These are phyloP conservation scores for Phytophthora brassicae DNA, from an alignment of 352 stramenopile genomes.

Conservation along the genomic window DNA sequence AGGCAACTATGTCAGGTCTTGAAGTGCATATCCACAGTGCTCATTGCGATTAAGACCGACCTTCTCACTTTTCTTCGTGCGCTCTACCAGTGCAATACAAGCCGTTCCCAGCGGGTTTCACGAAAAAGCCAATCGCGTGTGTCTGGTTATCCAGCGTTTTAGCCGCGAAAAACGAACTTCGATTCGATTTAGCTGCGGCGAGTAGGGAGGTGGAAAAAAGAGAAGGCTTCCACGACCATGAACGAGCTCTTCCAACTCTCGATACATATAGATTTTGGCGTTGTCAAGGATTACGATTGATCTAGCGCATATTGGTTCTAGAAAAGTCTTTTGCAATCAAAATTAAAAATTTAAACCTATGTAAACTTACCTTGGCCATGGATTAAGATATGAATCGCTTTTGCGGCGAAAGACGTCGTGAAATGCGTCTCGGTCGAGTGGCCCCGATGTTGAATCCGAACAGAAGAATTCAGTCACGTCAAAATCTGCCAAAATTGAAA, in stretches of 20 bases:
- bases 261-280: too few species aligned
- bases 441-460: background rate
- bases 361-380: too few species aligned
- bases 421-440: background rate
- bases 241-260: background rate
- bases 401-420: conserved; percentile 1
- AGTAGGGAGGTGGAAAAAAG: background rate
- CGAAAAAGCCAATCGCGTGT: background rate
- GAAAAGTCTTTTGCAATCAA: too few species aligned
- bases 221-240: background rate
- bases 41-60: background rate
- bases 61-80: background rate
- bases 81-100: background rate
- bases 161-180: background rate
- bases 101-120: background rate
- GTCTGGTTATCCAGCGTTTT: background rate
- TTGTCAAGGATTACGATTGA: too few species aligned
- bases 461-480: background rate
- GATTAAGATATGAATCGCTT: background rate
- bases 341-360: too few species aligned
- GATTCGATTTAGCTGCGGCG: conserved; percentile 2
- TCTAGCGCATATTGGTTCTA: too few species aligned
- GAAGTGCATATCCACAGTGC: background rate
- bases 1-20: too few species aligned
- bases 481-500: background rate